These are phyloP conservation scores for Nicotiana rustica DNA, from an alignment of 305 asterid genomes.

Conservation along the genomic window DNA sequence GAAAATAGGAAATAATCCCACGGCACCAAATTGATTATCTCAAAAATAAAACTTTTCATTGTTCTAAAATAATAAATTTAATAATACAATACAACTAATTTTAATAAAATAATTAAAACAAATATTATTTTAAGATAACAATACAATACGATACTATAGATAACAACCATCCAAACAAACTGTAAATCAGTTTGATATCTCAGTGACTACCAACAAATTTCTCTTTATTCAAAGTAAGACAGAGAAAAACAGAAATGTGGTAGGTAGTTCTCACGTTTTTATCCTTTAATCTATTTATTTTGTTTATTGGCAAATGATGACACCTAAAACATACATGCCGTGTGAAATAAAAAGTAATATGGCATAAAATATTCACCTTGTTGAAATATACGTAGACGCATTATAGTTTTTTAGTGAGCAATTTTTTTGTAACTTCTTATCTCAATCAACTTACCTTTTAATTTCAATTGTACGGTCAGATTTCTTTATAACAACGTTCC, in stretches of 20 bases:
- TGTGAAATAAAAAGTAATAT: conserved; percentile 6
- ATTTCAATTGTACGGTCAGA: not conserved
- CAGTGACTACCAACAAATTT: too few species aligned
- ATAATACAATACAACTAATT: too few species aligned
- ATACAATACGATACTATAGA: too few species aligned
- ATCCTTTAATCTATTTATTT: not conserved
- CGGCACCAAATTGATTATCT: too few species aligned
- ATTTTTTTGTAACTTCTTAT: not conserved
- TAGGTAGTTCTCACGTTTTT: not conserved
- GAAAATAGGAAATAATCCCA: too few species aligned
- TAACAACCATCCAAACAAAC: too few species aligned
- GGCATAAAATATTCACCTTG: not conserved
- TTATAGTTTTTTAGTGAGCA: not conserved
- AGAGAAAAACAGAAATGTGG: not conserved
- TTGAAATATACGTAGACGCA: conserved; percentile 10
- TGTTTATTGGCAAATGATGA: not conserved
- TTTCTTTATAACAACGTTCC: too few species aligned
- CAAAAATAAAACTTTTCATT: too few species aligned
- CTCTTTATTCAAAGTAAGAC: not conserved
- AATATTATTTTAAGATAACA: too few species aligned
- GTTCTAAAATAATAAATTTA: too few species aligned
- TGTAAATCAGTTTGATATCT: too few species aligned
- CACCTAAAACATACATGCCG: not conserved
- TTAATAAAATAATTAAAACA: too few species aligned
- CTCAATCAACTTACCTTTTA: not conserved